Conservation (phyloP, 2,329 filamentous ascomycete species). For the Aurifilum marmelostoma region DNA sequence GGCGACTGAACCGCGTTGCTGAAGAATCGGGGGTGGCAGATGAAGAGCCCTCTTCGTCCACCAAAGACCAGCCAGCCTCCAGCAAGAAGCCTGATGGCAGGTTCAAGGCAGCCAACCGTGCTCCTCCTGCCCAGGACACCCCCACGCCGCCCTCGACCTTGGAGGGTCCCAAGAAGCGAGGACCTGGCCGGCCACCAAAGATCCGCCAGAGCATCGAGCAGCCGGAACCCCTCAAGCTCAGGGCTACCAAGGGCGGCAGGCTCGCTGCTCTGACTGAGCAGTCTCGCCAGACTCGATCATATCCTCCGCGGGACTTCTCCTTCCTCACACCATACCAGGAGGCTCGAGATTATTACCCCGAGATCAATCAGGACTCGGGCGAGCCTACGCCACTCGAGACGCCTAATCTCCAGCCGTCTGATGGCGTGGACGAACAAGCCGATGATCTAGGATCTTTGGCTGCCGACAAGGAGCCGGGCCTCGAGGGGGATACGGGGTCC, state of each 20-base stretch:
- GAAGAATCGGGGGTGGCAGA: constrained; percentile 20
- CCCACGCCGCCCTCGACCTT: constrained; percentile 11
- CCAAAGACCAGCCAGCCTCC: constrained; percentile 16
- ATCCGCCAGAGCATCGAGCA: constrained; percentile 26
- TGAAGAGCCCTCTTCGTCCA: constrained; percentile 16
- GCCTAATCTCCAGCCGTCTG: constrained; percentile 20
- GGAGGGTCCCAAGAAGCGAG: constrained; percentile 25
- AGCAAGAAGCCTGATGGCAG: constrained; percentile 21
- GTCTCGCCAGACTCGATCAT: constrained; percentile 20
- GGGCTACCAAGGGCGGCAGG: constrained; percentile 12
- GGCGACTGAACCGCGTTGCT: constrained; percentile 22
- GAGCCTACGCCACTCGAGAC: constrained; percentile 24
- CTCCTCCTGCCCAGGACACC: background rate
- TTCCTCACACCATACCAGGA: constrained; percentile 27
- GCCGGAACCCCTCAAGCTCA: constrained; percentile 18
- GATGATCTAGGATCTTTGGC: constrained; percentile 24
- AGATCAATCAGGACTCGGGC: constrained; percentile 22
- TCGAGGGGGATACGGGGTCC: constrained; percentile 25
- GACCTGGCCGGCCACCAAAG: constrained; percentile 25
- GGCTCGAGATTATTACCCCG: constrained; percentile 23
- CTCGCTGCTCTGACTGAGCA: constrained; percentile 15
- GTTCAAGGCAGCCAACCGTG: constrained; percentile 17
- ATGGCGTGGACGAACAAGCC: constrained; percentile 18
- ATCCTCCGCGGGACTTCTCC: constrained; percentile 21
- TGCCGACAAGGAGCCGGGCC: constrained; percentile 15